phyloP scores from a whole-genome alignment of 768 basidiomycete species.

The Boletellus sp. region DNA sequence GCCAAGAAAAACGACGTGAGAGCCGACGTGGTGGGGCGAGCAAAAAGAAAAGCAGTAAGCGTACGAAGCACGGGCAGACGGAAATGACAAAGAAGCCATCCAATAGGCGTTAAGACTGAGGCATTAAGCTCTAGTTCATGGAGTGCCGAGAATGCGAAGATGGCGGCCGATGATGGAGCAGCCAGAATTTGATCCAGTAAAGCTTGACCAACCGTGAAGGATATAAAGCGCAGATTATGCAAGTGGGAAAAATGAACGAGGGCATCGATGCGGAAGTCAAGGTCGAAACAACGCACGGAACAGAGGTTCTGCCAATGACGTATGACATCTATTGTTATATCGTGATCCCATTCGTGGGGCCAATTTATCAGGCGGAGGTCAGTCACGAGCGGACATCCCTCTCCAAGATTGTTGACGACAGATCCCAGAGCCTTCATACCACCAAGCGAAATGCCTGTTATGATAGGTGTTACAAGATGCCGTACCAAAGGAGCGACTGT shows the following conservation, averaged over 20 bases:
- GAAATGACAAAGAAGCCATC: constrained; percentile 1
- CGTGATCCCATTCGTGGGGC: background rate
- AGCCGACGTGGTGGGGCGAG: background rate
- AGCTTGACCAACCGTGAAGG: background rate
- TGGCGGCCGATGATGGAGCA: background rate
- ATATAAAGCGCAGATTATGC: background rate
- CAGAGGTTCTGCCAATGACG: constrained; percentile 7
- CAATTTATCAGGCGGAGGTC: background rate
- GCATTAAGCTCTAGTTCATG: background rate
- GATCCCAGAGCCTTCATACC: background rate
- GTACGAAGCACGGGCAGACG: background rate
- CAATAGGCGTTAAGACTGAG: background rate
- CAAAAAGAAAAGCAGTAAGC: background rate
- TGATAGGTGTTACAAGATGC: background rate
- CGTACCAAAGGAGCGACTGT: background rate
- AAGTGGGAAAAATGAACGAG: constrained; percentile 5
- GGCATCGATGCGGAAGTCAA: background rate
- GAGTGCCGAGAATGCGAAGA: constrained; percentile 4
- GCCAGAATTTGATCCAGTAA: background rate
- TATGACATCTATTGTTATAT: constrained; percentile 4
- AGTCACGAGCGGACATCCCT: background rate
- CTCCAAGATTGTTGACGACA: background rate
- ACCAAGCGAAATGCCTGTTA: background rate
- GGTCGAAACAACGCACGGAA: background rate
- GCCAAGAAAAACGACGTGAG: constrained; percentile 5